Base-by-base conservation (phyloP, 2,329 filamentous ascomycete species). In the Sporothrix inflata region DNA sequence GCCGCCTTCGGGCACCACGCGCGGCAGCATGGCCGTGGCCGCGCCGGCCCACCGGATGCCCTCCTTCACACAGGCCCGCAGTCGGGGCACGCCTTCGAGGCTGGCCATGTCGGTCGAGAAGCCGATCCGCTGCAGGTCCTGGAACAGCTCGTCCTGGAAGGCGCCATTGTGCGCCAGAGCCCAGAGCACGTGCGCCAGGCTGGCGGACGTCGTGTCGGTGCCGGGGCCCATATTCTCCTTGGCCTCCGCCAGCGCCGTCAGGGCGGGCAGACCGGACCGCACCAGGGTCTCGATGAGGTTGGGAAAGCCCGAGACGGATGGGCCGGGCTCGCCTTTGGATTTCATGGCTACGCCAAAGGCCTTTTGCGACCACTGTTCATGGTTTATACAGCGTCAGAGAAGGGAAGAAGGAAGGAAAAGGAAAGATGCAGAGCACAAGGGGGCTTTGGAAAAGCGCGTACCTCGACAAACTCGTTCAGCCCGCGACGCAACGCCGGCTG, bases 171-270 rank as follows among this genome's bases (percentile, higher is more conserved):
- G 69, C 0, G 73, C 68, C 8, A 74, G 69, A 1, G 73, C 73
- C 71, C 71, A 74, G 34, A 74, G 68, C 11, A 72, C 55, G 42
- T 74, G 73, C 7, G 71, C 71, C 11, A 74, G 34, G 47, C 53
- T 72, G 38, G 71, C 73, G 1, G 73, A 74, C 0, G 73, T 72
- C 3, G 73, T 74, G 63, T 74, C 73, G 0, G 73, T 73, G 27
- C 73, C 73, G 14, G 73, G 73, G 19, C 73, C 73, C n/a, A 74
- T 57, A n/a, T 74, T 74, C 40, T 74, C 73, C 16, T 72, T 71
- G 19, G 73, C 73, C 45, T 74, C 73, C 0, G 71, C 69, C 0
- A 74, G 61, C 3, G 73, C 73, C 9, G 73, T 71, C 14, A 57
- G 30, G 1, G 71, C 1, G 2, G 67, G 73, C 14, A 74, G 57